phyloP scores from a whole-genome alignment of 441 rosid genomes.

The Bruguiera hainesii region DNA sequence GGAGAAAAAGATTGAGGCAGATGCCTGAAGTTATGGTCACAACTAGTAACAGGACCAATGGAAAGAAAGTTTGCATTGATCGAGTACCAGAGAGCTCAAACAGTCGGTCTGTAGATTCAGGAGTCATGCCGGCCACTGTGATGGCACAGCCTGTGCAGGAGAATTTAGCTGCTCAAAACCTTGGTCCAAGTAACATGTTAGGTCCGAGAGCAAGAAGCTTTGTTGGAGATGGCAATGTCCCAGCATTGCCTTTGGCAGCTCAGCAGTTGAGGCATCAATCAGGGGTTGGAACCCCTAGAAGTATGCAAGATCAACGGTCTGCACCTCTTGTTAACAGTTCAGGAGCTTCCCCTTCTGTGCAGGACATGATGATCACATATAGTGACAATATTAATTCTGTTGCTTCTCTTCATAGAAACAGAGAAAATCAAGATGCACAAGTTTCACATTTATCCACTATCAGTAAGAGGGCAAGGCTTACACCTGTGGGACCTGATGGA shows the following conservation, averaged over 20 bases:
- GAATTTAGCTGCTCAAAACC: conserved; percentile 52
- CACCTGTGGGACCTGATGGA: conserved; percentile 51
- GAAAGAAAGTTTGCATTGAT: conserved; percentile 79
- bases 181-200: conserved; percentile 41
- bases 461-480: conserved; percentile 62
- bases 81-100: conserved; percentile 68
- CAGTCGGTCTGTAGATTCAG: conserved; percentile 44
- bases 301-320: conserved; percentile 60
- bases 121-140: conserved; percentile 44
- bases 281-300: conserved; percentile 51
- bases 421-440: conserved; percentile 72
- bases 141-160: conserved; percentile 54
- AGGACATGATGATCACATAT: conserved; percentile 63
- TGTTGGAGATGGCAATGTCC: conserved; percentile 47
- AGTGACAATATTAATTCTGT: conserved; percentile 47
- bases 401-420: conserved; percentile 56
- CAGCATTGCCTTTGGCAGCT: conserved; percentile 48
- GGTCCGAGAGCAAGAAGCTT: conserved; percentile 53
- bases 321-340: conserved; percentile 40
- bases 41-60: conserved; percentile 57
- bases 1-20: conserved; percentile 74
- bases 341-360: conserved; percentile 60
- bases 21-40: conserved; percentile 58
- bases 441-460: conserved; percentile 57
- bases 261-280: conserved; percentile 55